Base-by-base conservation (phyloP, 1,284 basidiomycete genomes). In the Erythrobasidium hasegawianum region DNA sequence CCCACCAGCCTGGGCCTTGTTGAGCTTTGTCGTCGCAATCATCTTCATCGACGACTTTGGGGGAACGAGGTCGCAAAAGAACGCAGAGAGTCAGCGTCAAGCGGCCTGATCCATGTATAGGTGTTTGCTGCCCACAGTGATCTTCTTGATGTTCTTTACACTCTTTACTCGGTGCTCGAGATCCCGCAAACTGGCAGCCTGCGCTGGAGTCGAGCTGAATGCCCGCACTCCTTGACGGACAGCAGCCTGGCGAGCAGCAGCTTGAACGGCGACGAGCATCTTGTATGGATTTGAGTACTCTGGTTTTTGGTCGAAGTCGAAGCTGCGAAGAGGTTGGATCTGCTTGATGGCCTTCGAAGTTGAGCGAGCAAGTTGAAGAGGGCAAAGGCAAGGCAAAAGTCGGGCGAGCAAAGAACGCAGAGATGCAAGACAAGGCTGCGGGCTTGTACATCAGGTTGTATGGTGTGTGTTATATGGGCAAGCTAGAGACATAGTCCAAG, bases 121-220 rank as follows among this genome's bases (percentile, higher is more conserved):
- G 27, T 45, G 27, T n/a, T n/a, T 45, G 45, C 58, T 22, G 2
- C 27, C 20, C 54, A 22, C 3, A 41, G 33, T 33, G 29, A 64
- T 71, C 65, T 45, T 72, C 69, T 57, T 70, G 40, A 73, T 96
- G 76, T 79, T 97, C 79, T 85, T 85, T 77, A 97, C 95, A 66
- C 92, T 96, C 86, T 97, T 97, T 80, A 94, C 84, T 73, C 95
- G 88, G 79, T 90, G 81, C 83, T 98, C 96, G 76, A 97, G 89
- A 82, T 98, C 95, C 76, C 93, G 88, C 73, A 98, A 87, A 68
- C 95, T 97, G 56, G 93, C 94, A 90, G 94, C n/a, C 22, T 55
- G 61, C n/a, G 57, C 67, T 11, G 67, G 67, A 7, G 67, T 59
- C 11, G 61, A 54, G 22, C 54, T 59, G 61, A 68, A 68, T 38